Evolutionary conservation across 2,329 filamentous ascomycete species (phyloP).

Genomic region (Colletotrichum sp.): DNA sequence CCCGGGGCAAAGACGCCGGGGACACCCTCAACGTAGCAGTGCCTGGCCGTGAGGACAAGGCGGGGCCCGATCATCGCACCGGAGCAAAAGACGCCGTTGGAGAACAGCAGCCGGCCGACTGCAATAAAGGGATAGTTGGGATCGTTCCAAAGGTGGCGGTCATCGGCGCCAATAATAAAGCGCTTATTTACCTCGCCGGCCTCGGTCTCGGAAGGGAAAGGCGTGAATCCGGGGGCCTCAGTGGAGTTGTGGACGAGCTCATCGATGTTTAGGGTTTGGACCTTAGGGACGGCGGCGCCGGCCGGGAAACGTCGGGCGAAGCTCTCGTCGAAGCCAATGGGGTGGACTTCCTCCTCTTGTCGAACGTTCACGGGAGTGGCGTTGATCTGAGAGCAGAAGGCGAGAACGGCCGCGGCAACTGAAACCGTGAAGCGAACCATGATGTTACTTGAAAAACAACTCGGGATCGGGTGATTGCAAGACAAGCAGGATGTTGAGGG

Average conservation of each 20-base stretch:
- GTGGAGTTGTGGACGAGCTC: background rate
- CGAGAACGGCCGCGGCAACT: background rate
- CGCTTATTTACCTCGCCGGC: slow-evolving; percentile 13
- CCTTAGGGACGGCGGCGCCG: background rate
- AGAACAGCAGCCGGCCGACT: slow-evolving; percentile 19
- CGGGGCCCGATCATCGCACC: slow-evolving; percentile 30
- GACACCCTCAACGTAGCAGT: slow-evolving; percentile 25
- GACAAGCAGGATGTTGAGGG: background rate
- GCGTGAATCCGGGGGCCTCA: background rate
- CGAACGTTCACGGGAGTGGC: background rate
- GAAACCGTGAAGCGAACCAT: background rate
- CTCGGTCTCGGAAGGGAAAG: background rate
- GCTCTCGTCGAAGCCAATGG: slow-evolving; percentile 23
- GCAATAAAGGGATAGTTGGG: slow-evolving; percentile 24
- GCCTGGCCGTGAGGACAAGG: slow-evolving; percentile 29
- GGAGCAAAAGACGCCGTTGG: slow-evolving; percentile 27
- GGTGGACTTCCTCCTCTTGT: background rate
- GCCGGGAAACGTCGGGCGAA: slow-evolving; percentile 7
- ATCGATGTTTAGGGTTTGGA: background rate
- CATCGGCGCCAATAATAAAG: slow-evolving; percentile 25
- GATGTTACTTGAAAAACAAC: background rate
- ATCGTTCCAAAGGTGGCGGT: slow-evolving; percentile 25
- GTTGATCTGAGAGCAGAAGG: background rate
- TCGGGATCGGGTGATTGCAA: background rate
- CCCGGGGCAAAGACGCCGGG: slow-evolving; percentile 26